Evolutionary conservation across 768 basidiomycete genomes (phyloP).

Genomic region (Asterophora parasitica): DNA sequence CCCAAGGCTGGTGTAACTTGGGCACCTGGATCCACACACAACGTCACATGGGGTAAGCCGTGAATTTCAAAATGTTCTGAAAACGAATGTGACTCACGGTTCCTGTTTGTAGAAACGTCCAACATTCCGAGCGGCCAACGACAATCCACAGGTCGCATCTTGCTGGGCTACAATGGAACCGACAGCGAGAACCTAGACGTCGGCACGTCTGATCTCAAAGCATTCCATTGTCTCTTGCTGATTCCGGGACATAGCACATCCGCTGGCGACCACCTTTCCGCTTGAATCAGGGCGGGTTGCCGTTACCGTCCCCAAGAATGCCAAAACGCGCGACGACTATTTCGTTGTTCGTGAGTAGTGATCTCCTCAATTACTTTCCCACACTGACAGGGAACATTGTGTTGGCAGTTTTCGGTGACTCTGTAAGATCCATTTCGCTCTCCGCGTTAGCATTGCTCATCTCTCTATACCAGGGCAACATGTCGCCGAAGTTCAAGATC

Average conservation of each 20-base stretch:
- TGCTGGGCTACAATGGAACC: conserved; percentile 35
- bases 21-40: conserved; percentile 17
- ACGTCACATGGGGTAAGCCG: conserved; percentile 21
- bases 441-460: background rate
- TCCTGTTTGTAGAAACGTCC: conserved; percentile 16
- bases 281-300: conserved; percentile 14
- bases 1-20: conserved; percentile 18
- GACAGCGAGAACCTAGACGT: conserved; percentile 45
- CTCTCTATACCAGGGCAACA: conserved; percentile 20
- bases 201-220: conserved; percentile 26
- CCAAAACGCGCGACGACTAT: conserved; percentile 19
- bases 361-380: background rate
- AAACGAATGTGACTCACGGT: background rate
- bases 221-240: background rate
- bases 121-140: conserved; percentile 32
- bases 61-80: background rate
- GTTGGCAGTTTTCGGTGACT: conserved; percentile 27
- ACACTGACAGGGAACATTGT: background rate
- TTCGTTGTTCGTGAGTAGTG: conserved; percentile 23
- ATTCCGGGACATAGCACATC: conserved; percentile 15
- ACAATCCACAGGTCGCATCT: conserved; percentile 30
- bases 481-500: conserved; percentile 22
- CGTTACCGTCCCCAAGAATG: conserved; percentile 13
- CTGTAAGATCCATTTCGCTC: conserved; percentile 13
- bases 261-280: conserved; percentile 23